Conservation (phyloP, 768 basidiomycete species). For the Suillus spraguei region DNA sequence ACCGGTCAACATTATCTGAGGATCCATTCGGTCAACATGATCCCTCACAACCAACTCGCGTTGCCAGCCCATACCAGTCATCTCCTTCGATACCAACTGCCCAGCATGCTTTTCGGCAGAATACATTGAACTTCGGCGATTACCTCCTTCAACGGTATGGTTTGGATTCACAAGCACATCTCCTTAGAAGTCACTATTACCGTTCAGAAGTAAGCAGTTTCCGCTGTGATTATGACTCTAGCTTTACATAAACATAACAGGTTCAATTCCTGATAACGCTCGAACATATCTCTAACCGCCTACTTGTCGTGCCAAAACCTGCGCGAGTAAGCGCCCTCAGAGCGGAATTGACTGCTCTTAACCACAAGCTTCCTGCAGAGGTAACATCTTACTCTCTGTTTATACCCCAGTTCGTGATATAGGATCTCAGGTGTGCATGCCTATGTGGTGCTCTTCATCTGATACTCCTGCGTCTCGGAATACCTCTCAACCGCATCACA, state of each 20-base stretch:
- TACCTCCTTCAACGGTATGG: constrained; percentile 70
- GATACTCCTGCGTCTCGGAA: constrained; percentile 45
- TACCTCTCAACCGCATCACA: constrained; percentile 75
- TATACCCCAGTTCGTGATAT: constrained; percentile 11
- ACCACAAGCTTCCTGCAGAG: constrained; percentile 96
- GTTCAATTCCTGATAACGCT: constrained; percentile 85
- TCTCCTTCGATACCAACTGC: constrained; percentile 65
- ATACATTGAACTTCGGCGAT: constrained; percentile 50
- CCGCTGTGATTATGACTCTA: neutral
- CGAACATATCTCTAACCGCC: constrained; percentile 90
- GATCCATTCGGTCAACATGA: constrained; percentile 78
- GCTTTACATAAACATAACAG: constrained; percentile 39
- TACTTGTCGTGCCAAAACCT: constrained; percentile 90
- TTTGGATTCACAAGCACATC: constrained; percentile 61
- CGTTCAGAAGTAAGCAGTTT: constrained; percentile 69
- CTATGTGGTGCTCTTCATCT: constrained; percentile 83
- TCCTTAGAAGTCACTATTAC: constrained; percentile 86
- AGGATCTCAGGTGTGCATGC: constrained; percentile 72
- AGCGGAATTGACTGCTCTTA: constrained; percentile 92
- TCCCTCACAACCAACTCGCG: constrained; percentile 33
- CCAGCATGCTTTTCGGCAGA: constrained; percentile 47
- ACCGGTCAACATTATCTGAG: constrained; percentile 61
- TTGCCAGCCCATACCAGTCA: constrained; percentile 62
- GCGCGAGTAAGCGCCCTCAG: constrained; percentile 95
- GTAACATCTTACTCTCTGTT: constrained; percentile 42